A percentile compares a stretch with the other conserved stretches of the same genome.
These are phyloP conservation scores for Amanita muscaria DNA, from an alignment of 768 basidiomycete species.

Conservation along the genomic window DNA sequence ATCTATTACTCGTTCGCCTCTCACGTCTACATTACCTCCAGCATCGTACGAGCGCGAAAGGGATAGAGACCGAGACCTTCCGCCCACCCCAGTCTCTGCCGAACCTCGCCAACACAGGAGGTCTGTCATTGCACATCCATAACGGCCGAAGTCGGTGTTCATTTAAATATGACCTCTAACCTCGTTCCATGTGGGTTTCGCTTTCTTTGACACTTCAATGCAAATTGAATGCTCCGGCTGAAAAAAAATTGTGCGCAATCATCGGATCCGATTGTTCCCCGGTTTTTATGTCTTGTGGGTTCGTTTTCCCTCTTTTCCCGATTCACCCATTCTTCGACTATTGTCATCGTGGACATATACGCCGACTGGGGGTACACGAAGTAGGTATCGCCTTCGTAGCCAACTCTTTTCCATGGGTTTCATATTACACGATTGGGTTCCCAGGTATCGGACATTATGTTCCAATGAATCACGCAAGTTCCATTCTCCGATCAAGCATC, in stretches of 20 bases:
- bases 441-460: neutral
- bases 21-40: constrained; percentile 26
- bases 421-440: constrained; percentile 1
- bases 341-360: neutral
- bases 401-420: too few species aligned
- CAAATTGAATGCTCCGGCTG: neutral
- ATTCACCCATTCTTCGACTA: too few species aligned
- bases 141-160: constrained; percentile 10
- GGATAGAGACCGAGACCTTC: constrained; percentile 39
- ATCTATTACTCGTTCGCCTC: constrained; percentile 31
- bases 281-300: neutral
- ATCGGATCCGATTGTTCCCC: neutral
- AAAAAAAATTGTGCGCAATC: neutral
- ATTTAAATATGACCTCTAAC: neutral
- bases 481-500: neutral
- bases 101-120: constrained; percentile 30
- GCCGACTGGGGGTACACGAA: neutral
- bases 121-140: constrained; percentile 30
- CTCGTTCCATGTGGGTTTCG: neutral
- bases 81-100: constrained; percentile 36
- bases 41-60: constrained; percentile 51
- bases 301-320: too few species aligned
- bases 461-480: neutral
- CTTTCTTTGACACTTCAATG: constrained; percentile 1
- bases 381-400: neutral